phyloP scores from a whole-genome alignment of 2,329 filamentous ascomycete genomes.

The Dendryphion nanum region DNA sequence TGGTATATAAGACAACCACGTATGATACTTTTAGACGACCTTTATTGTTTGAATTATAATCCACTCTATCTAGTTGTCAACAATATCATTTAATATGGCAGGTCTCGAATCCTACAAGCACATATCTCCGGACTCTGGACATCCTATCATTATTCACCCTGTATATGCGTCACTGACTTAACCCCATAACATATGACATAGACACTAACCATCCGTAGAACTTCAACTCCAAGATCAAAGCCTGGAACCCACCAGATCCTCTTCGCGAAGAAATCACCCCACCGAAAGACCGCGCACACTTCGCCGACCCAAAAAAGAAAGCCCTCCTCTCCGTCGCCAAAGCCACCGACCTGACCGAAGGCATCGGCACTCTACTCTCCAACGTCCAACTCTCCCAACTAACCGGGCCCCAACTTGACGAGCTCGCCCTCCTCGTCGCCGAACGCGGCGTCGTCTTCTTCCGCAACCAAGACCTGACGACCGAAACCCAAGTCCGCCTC shows the following conservation, averaged over 20 bases:
- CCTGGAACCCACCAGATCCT: conserved; percentile 36
- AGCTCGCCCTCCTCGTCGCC: conserved; percentile 40
- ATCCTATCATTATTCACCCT: conserved; percentile 48
- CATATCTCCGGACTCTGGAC: conserved; percentile 51
- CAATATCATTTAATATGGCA: conserved; percentile 2
- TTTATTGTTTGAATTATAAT: not conserved
- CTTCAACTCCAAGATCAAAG: conserved; percentile 57
- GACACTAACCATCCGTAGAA: conserved; percentile 14
- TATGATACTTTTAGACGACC: too few relatives aligned
- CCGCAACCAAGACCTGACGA: conserved; percentile 42
- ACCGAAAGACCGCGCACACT: conserved; percentile 29
- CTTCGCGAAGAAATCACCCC: conserved; percentile 5
- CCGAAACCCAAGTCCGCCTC: conserved; percentile 9
- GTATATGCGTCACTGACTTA: conserved; percentile 1
- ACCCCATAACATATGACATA: not conserved
- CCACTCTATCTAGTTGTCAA: not conserved
- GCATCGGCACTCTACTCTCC: conserved; percentile 18
- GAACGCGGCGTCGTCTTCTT: conserved; percentile 46
- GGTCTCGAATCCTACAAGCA: conserved; percentile 47
- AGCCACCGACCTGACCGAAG: conserved; percentile 3
- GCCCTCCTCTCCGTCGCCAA: conserved; percentile 14
- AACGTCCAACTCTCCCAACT: conserved; percentile 45
- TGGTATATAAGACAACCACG: not conserved
- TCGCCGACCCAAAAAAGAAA: conserved; percentile 46
- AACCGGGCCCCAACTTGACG: conserved; percentile 43